Evolutionary conservation across 139 green algal species (phyloP), one percentile per base, ranked within the genome.

Genomic region (Tetraselmis chui): DNA sequence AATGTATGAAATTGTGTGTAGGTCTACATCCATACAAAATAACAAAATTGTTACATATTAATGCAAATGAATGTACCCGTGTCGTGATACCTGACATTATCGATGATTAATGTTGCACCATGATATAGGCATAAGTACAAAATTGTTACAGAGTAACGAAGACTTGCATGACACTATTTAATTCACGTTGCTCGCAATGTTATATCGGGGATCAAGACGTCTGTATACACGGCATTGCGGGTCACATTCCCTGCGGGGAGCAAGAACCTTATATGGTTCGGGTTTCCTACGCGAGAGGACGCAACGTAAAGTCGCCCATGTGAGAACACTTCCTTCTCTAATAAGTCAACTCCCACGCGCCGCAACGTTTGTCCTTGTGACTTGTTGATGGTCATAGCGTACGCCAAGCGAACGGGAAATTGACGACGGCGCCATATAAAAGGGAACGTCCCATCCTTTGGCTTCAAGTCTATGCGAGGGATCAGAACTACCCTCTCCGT

Each of bases 301-400:
- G 74, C 74, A 2, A 77, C 74, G 74, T 77, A 77, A 22, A 77
- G 18, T 25, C 28, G 74, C 26, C 74, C 74, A 29, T 77, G 74
- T 28, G 74, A 28, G 74, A 77, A 77, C 5, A 77, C 74, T 22
- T 77, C 5, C 26, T 5, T 5, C 45, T 28, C 28, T 22, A 29
- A 25, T 28, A 77, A 18, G 18, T 77, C 25, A 30, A 77, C 28
- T 22, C 26, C 74, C 26, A 28, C 25, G 18, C 74, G 18, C 2
- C 28, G 2, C 23, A 77, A 25, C 2, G 18, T 77, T 77, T 77
- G 74, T 22, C 74, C 74, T 29, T 77, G 74, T 22, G 23, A 30
- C 74, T 77, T 77, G 74, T 77, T 77, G 74, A 77, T 77, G 2
- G 74, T 77, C 74, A 77, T 77, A 25, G 45, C 23, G 23, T 28